Evolutionary conservation across 306 rosid species (phyloP).

Genomic region (Clitoria ternatea): DNA sequence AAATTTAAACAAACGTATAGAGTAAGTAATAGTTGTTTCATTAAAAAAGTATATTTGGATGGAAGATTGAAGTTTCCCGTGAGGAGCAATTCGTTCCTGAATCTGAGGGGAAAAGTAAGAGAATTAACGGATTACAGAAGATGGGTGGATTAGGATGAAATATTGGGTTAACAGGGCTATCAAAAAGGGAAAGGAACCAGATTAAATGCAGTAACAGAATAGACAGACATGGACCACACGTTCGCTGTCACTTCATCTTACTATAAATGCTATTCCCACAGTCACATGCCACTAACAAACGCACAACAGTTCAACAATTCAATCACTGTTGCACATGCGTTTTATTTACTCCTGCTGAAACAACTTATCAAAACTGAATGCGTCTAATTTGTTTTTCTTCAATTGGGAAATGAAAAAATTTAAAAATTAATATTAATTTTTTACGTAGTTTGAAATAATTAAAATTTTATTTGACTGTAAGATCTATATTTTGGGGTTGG

Average conservation of each 20-base stretch:
- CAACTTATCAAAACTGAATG: no score
- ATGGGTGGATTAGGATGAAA: neutral
- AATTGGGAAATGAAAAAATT: no score
- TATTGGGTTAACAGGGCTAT: constrained; percentile 3
- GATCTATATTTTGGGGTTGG: no score
- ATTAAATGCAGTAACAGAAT: constrained; percentile 10
- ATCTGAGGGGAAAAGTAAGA: constrained; percentile 5
- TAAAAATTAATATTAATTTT: no score
- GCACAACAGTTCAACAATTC: constrained; percentile 7
- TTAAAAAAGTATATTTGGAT: no score
- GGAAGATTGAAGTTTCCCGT: neutral
- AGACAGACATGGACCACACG: constrained; percentile 31
- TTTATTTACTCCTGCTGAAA: no score
- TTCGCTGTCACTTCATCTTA: constrained; percentile 31
- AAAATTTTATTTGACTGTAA: no score
- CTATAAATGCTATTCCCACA: constrained; percentile 12
- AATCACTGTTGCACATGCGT: constrained; percentile 17
- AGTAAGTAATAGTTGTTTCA: no score
- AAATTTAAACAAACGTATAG: no score
- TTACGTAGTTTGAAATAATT: no score
- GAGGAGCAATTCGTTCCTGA: neutral
- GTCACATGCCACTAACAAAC: constrained; percentile 26
- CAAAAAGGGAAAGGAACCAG: neutral
- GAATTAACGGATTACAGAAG: neutral
- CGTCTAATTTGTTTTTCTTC: no score